Base-by-base conservation (phyloP, 2,329 filamentous ascomycete species). In the Albifimbria verrucaria region DNA sequence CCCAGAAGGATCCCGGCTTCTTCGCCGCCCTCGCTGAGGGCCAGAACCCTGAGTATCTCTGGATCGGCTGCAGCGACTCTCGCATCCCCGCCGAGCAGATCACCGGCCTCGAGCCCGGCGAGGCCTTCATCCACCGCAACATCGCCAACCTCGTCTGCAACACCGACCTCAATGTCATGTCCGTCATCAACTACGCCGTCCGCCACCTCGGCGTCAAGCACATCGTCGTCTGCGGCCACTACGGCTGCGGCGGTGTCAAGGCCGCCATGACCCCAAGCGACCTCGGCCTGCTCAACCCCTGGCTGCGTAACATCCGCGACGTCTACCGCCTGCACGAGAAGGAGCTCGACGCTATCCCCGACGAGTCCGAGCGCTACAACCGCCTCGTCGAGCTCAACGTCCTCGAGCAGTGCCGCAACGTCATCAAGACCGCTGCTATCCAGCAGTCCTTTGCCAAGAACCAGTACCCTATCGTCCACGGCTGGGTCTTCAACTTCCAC, bases 91-190 rank as follows among this genome's bases (percentile, higher is more conserved):
- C 93, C 63, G 93, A 92, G 65, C 89, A 89, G 66, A 86, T 97
- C 69, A 85, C 91, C 46, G 87, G 89, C 59, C 82, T 93, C 52
- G 79, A 88, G 66, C 90, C 92, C n/a, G 92, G 92, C 61, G 90
- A 96, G 72, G 88, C 93, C 64, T 97, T 96, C 71, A 88, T 95
- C 61, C 91, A 96, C 79, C 89, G 92, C 72, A 96, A 97, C 68
- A 96, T 96, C 71, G 92, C 91, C 74, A 96, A 96, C 77, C 80
- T 95, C 59, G 81, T 96, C 53, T 85, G 85, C 73, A 84, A 86
- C 67, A 87, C 85, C 58, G 92, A 97, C 68, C 81, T 95, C 65
- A 92, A 86, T 71, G 85, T 86, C 48, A 86, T 90, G 69, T 83
- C 83, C 68, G 91, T 96, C 63, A 90, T 96, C 72, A 86, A 94